Conservation (phyloP, 163 green algal species). For the Chlamydomonas reinhardtii region DNA sequence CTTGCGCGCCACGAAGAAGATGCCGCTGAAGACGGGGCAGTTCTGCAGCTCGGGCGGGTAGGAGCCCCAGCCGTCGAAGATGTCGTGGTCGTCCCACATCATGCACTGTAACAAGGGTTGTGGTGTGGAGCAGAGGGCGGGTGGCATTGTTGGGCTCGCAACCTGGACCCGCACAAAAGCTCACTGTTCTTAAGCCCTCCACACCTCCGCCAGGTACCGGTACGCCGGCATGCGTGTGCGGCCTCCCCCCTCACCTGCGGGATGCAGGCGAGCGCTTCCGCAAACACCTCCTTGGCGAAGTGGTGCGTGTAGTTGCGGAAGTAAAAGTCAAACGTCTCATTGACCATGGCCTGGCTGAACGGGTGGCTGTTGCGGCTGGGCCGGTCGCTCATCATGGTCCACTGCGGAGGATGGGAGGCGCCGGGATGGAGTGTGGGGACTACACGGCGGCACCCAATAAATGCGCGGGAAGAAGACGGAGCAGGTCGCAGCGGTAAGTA, state of each 20-base stretch:
- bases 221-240: no score
- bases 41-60: slow-evolving; percentile 74
- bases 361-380: slow-evolving; percentile 13
- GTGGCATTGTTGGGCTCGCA: no score
- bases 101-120: no score
- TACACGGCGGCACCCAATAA: no score
- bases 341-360: slow-evolving; percentile 51
- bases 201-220: no score
- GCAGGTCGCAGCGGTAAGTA: no score
- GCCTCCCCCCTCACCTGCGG: slow-evolving; percentile 62
- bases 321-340: slow-evolving; percentile 50
- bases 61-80: slow-evolving; percentile 62
- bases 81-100: slow-evolving; percentile 85
- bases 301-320: slow-evolving; percentile 52
- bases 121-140: no score
- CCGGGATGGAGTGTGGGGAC: not conserved
- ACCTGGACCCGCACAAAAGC: no score
- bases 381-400: slow-evolving; percentile 29
- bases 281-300: slow-evolving; percentile 56
- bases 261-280: slow-evolving; percentile 53
- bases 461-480: no score
- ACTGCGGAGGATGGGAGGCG: slow-evolving; percentile 18
- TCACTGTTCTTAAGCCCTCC: no score
- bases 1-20: slow-evolving; percentile 73
- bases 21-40: slow-evolving; percentile 74